Evolutionary conservation across 2,329 filamentous ascomycete species (phyloP).

Genomic region (Aspergillus versicolor): DNA sequence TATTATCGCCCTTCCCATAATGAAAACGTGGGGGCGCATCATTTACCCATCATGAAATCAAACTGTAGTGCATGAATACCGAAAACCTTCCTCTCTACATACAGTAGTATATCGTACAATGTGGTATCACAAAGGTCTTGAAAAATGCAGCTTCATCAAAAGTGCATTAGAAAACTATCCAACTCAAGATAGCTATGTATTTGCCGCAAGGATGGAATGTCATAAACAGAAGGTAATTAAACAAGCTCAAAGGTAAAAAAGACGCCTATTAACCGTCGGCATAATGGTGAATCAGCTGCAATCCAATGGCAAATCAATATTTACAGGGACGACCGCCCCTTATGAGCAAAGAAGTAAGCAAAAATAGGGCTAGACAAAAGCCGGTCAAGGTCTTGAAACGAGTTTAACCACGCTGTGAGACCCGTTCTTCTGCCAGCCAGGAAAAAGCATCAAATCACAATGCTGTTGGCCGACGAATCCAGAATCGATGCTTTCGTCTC

Average conservation of each 20-base stretch:
- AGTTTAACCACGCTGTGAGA: slow-evolving; percentile 26
- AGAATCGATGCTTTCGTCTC: slow-evolving; percentile 29
- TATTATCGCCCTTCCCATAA: background rate
- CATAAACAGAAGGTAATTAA: slow-evolving; percentile 7
- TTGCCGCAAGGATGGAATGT: background rate
- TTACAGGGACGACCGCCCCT: slow-evolving; percentile 18
- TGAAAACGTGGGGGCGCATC: background rate
- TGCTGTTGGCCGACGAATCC: slow-evolving; percentile 16
- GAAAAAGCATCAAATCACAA: slow-evolving; percentile 8
- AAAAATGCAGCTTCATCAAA: background rate
- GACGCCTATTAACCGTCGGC: slow-evolving; percentile 5
- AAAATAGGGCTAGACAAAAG: slow-evolving; percentile 10
- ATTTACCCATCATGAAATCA: background rate
- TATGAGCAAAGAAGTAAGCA: slow-evolving; percentile 4
- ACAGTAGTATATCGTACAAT: background rate
- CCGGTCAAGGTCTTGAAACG: slow-evolving; percentile 11
- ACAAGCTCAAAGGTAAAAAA: slow-evolving; percentile 6
- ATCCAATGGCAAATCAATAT: slow-evolving; percentile 18
- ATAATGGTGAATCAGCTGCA: slow-evolving; percentile 11
- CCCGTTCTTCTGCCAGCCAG: slow-evolving; percentile 18
- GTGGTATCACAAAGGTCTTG: background rate
- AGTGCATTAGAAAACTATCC: slow-evolving; percentile 1
- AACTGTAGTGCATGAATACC: background rate
- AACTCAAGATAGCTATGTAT: background rate
- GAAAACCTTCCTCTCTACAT: background rate